phyloP scores from a whole-genome alignment of 225 moss, liverwort and hornwort genomes.

The Marchantia polymorpha region DNA sequence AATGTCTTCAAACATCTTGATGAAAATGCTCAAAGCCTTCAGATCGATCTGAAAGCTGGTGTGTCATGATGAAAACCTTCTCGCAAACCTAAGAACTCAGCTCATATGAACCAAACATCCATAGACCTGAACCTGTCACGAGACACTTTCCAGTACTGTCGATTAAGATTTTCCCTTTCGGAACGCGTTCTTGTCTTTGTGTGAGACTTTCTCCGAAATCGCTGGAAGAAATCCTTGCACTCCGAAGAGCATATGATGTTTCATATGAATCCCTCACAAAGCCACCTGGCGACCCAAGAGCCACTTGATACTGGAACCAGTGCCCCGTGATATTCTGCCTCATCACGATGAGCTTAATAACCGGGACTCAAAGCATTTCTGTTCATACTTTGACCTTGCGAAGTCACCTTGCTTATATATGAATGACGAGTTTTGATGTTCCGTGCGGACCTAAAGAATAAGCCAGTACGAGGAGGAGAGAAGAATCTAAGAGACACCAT shows the following conservation, averaged over 20 bases:
- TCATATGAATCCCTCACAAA: not conserved
- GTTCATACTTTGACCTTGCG: not conserved
- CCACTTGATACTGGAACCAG: slow-evolving; percentile 11
- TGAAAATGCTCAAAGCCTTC: not conserved
- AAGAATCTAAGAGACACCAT: not conserved
- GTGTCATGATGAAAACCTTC: not conserved
- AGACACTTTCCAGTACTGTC: slow-evolving; percentile 13
- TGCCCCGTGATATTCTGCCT: not conserved
- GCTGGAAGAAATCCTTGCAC: not conserved
- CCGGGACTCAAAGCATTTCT: not conserved
- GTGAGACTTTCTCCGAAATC: slow-evolving; percentile 5
- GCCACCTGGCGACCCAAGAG: slow-evolving; percentile 1
- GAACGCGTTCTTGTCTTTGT: not conserved
- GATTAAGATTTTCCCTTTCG: not conserved
- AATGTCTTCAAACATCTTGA: not conserved
- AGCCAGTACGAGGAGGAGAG: not conserved
- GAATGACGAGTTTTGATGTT: too few relatives aligned
- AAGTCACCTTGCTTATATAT: too few relatives aligned
- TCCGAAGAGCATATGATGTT: not conserved
- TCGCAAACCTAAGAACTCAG: not conserved
- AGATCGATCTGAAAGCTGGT: not conserved
- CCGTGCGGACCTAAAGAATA: not conserved
- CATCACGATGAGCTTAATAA: not conserved
- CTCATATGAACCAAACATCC: not conserved
- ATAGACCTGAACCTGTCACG: slow-evolving; percentile 7